Conservation (phyloP, 2,329 filamentous ascomycete species). For the Fusarium fujikuroi region DNA sequence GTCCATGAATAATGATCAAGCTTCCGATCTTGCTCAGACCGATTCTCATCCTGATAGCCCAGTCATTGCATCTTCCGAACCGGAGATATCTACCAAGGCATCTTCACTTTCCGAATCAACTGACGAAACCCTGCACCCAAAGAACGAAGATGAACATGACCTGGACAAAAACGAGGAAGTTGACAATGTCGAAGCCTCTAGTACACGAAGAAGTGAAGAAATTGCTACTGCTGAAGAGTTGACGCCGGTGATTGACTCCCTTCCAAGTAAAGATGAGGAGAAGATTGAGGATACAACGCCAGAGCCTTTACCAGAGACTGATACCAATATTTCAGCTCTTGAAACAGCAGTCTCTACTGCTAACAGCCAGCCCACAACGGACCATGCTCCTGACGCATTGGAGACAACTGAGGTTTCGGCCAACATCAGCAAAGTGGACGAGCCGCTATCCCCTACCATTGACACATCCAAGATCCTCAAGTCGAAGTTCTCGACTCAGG, state of each 20-base stretch:
- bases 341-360: constrained; percentile 13
- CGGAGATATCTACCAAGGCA: constrained; percentile 69
- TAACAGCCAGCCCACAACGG: constrained; percentile 27
- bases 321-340: constrained; percentile 34
- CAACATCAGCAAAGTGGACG: constrained; percentile 19
- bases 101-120: constrained; percentile 73
- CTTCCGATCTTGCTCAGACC: constrained; percentile 59
- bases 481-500: constrained; percentile 46
- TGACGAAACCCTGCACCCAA: constrained; percentile 64
- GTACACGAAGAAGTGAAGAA: neutral
- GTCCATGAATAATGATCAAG: constrained; percentile 57
- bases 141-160: constrained; percentile 34
- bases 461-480: constrained; percentile 39
- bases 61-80: constrained; percentile 62
- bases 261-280: neutral
- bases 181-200: constrained; percentile 9
- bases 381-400: constrained; percentile 25
- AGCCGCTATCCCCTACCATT: constrained; percentile 25
- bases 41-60: constrained; percentile 70
- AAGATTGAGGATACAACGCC: constrained; percentile 10
- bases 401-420: constrained; percentile 24
- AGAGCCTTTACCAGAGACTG: constrained; percentile 34
- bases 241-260: neutral
- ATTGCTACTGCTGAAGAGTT: neutral
- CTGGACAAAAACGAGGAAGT: constrained; percentile 32